Percentiles rank a stretch among this genome's conserved stretches.
Evolutionary conservation across 176 grass and related monocot species (phyloP).

Genomic region (Oryza longistaminata): DNA sequence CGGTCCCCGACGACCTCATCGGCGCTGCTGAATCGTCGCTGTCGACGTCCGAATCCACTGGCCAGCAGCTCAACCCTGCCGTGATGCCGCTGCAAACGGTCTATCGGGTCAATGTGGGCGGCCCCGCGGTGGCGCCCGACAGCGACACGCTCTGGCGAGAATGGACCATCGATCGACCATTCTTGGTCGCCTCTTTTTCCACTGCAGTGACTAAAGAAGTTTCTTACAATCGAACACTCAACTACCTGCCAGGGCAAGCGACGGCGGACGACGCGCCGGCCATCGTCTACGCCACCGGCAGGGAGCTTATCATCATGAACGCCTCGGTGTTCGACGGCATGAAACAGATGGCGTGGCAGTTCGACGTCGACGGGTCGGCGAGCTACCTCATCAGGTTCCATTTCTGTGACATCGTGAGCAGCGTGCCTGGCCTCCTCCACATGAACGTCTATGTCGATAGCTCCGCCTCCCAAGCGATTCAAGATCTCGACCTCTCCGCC

Average conservation of each 20-base stretch:
- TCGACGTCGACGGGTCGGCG: conserved; percentile 32
- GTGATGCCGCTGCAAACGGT: conserved; percentile 49
- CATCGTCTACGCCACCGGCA: conserved; percentile 60
- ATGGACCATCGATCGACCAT: conserved; percentile 49
- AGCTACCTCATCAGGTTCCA: conserved; percentile 73
- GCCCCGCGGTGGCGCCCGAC: conserved; percentile 37
- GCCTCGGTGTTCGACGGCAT: neutral
- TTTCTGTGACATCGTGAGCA: conserved; percentile 65
- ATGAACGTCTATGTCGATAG: conserved; percentile 44
- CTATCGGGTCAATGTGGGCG: conserved; percentile 67
- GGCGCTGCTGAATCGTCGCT: neutral
- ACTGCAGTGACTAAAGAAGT: neutral
- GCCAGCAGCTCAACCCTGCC: conserved; percentile 24
- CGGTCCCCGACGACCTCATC: conserved; percentile 56
- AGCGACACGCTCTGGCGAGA: conserved; percentile 63
- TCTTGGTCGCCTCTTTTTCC: neutral
- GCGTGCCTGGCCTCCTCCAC: conserved; percentile 10
- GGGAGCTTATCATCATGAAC: conserved; percentile 28
- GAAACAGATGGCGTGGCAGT: conserved; percentile 67
- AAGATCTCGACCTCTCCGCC: conserved; percentile 38
- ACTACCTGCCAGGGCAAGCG: conserved; percentile 32
- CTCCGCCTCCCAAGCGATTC: neutral
- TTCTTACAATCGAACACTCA: neutral
- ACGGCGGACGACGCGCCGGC: conserved; percentile 54
- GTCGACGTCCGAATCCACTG: neutral